Evolutionary conservation across 2,329 filamentous ascomycete genomes (phyloP), one percentile per base, ranked within the genome.

Genomic region (Colletotrichum sp.): DNA sequence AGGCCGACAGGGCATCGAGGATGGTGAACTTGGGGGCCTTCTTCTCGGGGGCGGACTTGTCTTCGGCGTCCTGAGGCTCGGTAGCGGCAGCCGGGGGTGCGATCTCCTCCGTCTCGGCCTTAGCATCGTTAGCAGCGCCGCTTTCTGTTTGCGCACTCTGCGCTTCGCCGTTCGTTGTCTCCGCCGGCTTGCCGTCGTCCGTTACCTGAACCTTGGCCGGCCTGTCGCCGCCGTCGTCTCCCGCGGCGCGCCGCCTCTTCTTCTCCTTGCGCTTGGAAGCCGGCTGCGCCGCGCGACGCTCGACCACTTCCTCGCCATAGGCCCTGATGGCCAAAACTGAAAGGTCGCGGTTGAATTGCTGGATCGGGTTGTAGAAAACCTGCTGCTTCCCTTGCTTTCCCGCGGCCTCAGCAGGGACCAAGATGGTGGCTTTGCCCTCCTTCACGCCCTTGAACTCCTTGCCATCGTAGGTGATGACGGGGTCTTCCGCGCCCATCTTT

Each of bases 351-450:
- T 99, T 99, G 89, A 99, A 99, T 83, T 99, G 97, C 83, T 99
- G 97, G 71, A 99, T 98, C 0, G 97, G 96, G 81, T 99, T 99
- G 90, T 99, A 99, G 83, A 99, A 99, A 72, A 99, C 98, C 80
- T 96, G 94, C 79, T 93, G 91, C 80, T 92, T 90, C 72, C 88
- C 85, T 8, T 83, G 83, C 80, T 84, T 87, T 78, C 79, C 80
- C 16, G 79, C 77, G 26, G 85, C 83, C 8, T 85, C 85, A 62
- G 87, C 86, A 10, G 89, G 90, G 21, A 90, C 89, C 59, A 91
- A 82, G 60, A 92, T 92, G 36, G 87, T 88, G n/a, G 89, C 91
- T 64, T 89, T 88, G 1, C 91, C 91, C 78, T 92, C 91, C 76
- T 85, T 88, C 6, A 92, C 84, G 16, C 88, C 88, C 24, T 85